Base-by-base conservation (phyloP, 169 alveolate genomes). In the Plasmodium adleri region DNA sequence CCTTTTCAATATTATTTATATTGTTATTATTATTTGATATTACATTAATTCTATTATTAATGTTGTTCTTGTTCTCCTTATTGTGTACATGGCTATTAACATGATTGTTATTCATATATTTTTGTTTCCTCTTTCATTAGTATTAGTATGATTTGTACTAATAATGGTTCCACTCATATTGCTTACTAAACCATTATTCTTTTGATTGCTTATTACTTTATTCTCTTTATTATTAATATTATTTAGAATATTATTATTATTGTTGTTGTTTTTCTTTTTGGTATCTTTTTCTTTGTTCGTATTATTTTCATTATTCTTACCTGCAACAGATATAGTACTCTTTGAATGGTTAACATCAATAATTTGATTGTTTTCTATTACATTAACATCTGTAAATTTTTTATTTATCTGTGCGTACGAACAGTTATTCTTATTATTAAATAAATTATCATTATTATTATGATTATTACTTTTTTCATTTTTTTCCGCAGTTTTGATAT, bases 301-400 rank as follows among this genome's bases (percentile, higher is more conserved):
- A n/a, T 71, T 50, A 17, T 15, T 22, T 13, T 22, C 28, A 50
- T 50, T 71, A 6, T 50, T 49, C 45, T 50, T 43, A 39, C 6
- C 28, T 10, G 7, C 4, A 24, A n/a, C 43, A 66, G 12, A n/a
- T 7, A 22, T 62, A 24, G 12, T 62, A 62, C 28, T 62, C 71
- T 20, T 15, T 12, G 71, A 5, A 13, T 17, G 22, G n/a, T 24
- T 62, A 62, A 26, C 22, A 66, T 39, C 74, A 66, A 9, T 66
- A 10, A 10, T 20, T 8, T 56, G 22, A n/a, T 39, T 24, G 1
- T 66, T 66, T 28, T 5, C 15, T 24, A 28, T 54, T 32, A n/a
- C 13, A n/a, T 24, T 73, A n/a, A 45, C 72, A 47, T 73, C 52
- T 22, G 15, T 62, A 62, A 8, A 62, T 8, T 24, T 62, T 62